Percentiles rank a stretch among this genome's conserved stretches.
Conservation (phyloP, 2,329 filamentous ascomycete species). For the Phialophora tarda region DNA sequence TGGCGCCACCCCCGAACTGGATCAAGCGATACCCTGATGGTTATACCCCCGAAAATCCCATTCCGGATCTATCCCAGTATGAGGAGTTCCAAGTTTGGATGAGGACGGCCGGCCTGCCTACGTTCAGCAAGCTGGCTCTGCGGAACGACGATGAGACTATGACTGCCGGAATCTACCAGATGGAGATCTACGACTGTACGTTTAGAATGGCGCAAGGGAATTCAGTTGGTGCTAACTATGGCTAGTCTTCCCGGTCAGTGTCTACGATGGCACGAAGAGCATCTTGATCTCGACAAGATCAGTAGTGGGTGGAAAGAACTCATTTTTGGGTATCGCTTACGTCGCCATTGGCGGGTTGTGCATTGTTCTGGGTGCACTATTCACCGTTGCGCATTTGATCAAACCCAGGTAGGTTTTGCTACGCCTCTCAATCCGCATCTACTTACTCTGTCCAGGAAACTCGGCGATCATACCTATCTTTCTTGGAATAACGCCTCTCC, state of each 20-base stretch:
- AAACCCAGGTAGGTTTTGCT: slow-evolving; percentile 73
- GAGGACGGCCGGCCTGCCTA: slow-evolving; percentile 90
- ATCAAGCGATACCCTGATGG: slow-evolving; percentile 68
- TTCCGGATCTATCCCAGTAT: slow-evolving; percentile 74
- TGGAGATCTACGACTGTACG: slow-evolving; percentile 81
- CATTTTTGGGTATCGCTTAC: slow-evolving; percentile 95
- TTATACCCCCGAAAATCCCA: slow-evolving; percentile 68
- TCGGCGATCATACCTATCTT: slow-evolving; percentile 96
- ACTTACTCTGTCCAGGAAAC: slow-evolving; percentile 68
- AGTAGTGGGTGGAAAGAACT: slow-evolving; percentile 92
- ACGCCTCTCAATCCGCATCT: background rate
- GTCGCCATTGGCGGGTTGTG: slow-evolving; percentile 92
- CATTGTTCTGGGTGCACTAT: slow-evolving; percentile 83
- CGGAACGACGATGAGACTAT: slow-evolving; percentile 76
- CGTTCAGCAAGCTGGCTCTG: slow-evolving; percentile 90
- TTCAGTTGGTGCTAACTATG: slow-evolving; percentile 23
- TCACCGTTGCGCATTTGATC: slow-evolving; percentile 88
- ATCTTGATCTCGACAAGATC: slow-evolving; percentile 75
- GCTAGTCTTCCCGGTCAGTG: slow-evolving; percentile 76
- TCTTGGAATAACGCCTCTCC: slow-evolving; percentile 82
- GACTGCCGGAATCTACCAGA: slow-evolving; percentile 72
- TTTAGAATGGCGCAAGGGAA: slow-evolving; percentile 18
- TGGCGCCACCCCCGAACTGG: slow-evolving; percentile 90
- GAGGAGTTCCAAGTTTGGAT: slow-evolving; percentile 98
- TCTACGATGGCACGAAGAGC: slow-evolving; percentile 55